Percentiles rank a stretch among this genome's conserved stretches.
Conservation (phyloP, 805 yeast species). For the Sugiyamaella mastotermitis region DNA sequence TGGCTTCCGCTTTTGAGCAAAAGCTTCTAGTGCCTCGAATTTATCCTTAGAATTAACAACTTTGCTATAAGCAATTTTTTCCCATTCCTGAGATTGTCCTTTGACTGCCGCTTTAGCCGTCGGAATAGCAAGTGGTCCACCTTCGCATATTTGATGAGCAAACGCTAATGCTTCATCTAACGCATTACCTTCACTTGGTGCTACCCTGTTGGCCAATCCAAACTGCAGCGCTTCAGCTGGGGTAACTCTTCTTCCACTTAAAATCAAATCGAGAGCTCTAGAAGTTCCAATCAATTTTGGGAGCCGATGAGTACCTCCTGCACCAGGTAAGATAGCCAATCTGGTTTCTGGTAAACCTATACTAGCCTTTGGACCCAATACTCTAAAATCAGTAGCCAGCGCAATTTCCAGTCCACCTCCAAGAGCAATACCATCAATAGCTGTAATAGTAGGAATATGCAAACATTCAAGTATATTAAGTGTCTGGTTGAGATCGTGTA, state of each 20-base stretch:
- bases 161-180: slow-evolving; percentile 21
- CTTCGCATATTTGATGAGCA: slow-evolving; percentile 24
- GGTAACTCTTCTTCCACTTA: slow-evolving; percentile 35
- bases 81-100: slow-evolving; percentile 24
- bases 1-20: slow-evolving; percentile 33
- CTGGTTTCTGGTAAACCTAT: slow-evolving; percentile 41
- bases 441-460: slow-evolving; percentile 37
- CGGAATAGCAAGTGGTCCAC: slow-evolving; percentile 26
- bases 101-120: slow-evolving; percentile 28
- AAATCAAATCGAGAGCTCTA: slow-evolving; percentile 34
- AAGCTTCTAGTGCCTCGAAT: slow-evolving; percentile 35
- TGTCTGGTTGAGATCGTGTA: slow-evolving; percentile 27
- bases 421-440: slow-evolving; percentile 38
- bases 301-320: slow-evolving; percentile 42
- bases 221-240: slow-evolving; percentile 34
- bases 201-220: slow-evolving; percentile 32
- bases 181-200: slow-evolving; percentile 18
- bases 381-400: slow-evolving; percentile 36
- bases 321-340: slow-evolving; percentile 43
- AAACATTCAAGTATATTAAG: slow-evolving; percentile 26
- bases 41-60: slow-evolving; percentile 31
- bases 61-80: slow-evolving; percentile 20
- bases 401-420: slow-evolving; percentile 44
- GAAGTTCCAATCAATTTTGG: slow-evolving; percentile 37
- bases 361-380: slow-evolving; percentile 29